Base-by-base conservation (phyloP, 495 filamentous ascomycete genomes). In the Lasiosphaeriaceae sp. region DNA sequence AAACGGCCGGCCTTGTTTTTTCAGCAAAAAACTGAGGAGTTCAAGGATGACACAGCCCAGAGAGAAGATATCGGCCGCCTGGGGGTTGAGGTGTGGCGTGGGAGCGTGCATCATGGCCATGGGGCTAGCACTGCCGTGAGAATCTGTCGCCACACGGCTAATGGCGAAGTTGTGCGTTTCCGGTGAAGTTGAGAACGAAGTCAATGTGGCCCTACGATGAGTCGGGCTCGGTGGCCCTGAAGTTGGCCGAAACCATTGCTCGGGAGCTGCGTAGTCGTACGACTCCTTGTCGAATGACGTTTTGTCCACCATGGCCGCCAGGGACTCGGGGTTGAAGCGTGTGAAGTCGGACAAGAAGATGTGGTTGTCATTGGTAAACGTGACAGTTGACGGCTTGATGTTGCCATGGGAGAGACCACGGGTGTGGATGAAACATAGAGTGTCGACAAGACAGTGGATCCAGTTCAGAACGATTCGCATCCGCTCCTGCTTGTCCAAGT, bases 191-290 rank as follows among this genome's bases (percentile, higher is more conserved):
- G 71, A 71, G 3, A 65, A 44, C 20, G 58, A 46, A 12, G 67
- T 57, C 20, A 73, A 54, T 41, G 68, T 70, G 8, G 60, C 67
- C 59, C 62, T 66, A 46, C 72, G 68, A 24, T 65, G 57, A 21
- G 44, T 20, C 8, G 62, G 55, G 39, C 60, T 65, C 6, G 59
- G 59, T 9, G 61, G 62, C 4, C 52, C 65, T 44, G 76, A 65
- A 57, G 67, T 58, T 2, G 79, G 77, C 44, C 75, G 74, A 55
- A 80, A 69, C 83, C 87, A 89, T 52, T 86, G 80, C 65, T 97
- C 93, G 3, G 93, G 92, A 2, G 93, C 85, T 1, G 87, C 86
- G 63, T 96, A 94, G 59, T 95, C 87, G 73, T 96, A 96, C 34
- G 80, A 79, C 65, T 97, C 93, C 34, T 86, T 85, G 58, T 92